Conservation (phyloP, 345 rosid genomes). For the Eucalyptus paniculata region DNA sequence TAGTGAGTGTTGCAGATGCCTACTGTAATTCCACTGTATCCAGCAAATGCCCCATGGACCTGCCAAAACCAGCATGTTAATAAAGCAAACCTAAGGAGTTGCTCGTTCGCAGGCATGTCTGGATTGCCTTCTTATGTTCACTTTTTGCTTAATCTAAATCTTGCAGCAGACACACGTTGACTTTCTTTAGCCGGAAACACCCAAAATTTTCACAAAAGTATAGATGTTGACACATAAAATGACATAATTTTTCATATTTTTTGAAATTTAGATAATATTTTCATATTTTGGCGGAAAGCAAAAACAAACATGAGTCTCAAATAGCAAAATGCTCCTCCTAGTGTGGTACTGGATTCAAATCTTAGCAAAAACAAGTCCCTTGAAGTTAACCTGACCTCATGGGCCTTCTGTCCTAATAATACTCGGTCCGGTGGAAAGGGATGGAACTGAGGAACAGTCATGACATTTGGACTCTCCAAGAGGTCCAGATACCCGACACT, state of each 20-base stretch:
- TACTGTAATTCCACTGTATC: conserved; percentile 88
- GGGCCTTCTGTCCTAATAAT: not conserved
- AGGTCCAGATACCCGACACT: not conserved
- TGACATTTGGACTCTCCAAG: not conserved
- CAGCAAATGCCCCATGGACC: conserved; percentile 98
- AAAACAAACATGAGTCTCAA: not conserved
- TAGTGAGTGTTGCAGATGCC: conserved; percentile 97
- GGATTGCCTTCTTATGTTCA: not conserved
- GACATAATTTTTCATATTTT: not conserved
- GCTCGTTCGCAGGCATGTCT: not conserved
- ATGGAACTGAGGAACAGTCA: not conserved
- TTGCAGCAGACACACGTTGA: not conserved
- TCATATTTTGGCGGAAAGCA: not conserved
- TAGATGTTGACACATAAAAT: not conserved
- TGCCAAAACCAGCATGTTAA: conserved; percentile 8
- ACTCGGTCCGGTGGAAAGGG: not conserved
- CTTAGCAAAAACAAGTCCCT: not conserved
- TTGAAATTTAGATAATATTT: not conserved
- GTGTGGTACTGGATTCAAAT: not conserved
- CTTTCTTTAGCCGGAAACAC: not conserved
- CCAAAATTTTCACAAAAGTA: not conserved
- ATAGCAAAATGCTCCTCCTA: not conserved
- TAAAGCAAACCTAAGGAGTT: not conserved
- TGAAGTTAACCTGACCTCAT: not conserved
- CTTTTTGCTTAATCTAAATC: not conserved